These are phyloP conservation scores for Vachellia pachyceras DNA, from an alignment of 306 rosid genomes.

Conservation along the genomic window DNA sequence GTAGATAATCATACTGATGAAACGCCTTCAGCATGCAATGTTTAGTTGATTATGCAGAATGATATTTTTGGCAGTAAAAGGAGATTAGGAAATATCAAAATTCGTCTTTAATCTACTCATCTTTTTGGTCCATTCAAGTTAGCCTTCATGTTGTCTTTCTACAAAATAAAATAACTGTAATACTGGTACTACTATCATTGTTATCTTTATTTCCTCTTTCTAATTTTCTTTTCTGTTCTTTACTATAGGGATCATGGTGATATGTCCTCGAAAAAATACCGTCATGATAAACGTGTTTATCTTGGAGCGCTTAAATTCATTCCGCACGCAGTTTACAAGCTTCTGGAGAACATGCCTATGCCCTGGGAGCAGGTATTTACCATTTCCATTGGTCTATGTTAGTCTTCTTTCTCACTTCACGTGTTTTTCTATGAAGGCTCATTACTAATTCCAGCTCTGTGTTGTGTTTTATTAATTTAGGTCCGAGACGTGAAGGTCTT, in stretches of 20 bases:
- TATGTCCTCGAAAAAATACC: slow-evolving; percentile 97
- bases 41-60: neutral
- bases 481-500: slow-evolving; percentile 95
- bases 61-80: neutral
- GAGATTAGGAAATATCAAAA: neutral
- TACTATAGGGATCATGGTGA: slow-evolving; percentile 94
- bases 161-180: neutral
- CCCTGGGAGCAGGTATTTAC: slow-evolving; percentile 97
- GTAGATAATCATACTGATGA: slow-evolving; percentile 2
- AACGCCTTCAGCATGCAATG: neutral
- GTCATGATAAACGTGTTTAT: slow-evolving; percentile 97
- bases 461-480: slow-evolving; percentile 47
- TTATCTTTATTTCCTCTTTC: neutral
- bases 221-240: slow-evolving; percentile 20
- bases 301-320: slow-evolving; percentile 97
- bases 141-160: neutral
- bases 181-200: neutral
- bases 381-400: slow-evolving; percentile 10
- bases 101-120: neutral
- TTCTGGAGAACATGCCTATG: slow-evolving; percentile 99
- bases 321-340: slow-evolving; percentile 98
- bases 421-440: neutral
- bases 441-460: slow-evolving; percentile 4
- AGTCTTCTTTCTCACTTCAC: neutral
- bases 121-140: neutral